Evolutionary conservation across 148 eudicot genomes (phyloP).

Genomic region (Rhododendron ovatum): DNA sequence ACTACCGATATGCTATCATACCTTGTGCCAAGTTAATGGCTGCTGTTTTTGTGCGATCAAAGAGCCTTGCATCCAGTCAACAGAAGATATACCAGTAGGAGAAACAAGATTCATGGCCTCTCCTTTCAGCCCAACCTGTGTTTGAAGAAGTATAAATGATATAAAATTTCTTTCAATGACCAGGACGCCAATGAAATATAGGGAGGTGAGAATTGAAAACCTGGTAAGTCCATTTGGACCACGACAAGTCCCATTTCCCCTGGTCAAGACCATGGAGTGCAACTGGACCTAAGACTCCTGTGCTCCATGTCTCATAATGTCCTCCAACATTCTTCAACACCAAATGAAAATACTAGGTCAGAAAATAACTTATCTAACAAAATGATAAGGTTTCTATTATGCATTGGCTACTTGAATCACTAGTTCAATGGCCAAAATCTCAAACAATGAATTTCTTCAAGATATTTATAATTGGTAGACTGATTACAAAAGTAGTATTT

Average conservation of each 20-base stretch:
- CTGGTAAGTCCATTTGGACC: slow-evolving; percentile 66
- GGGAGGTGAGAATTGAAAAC: slow-evolving; percentile 12
- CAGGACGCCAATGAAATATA: not conserved
- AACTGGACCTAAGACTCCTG: slow-evolving; percentile 58
- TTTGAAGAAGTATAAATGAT: slow-evolving; percentile 7
- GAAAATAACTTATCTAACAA: not conserved
- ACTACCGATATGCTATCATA: slow-evolving; percentile 12
- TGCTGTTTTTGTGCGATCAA: slow-evolving; percentile 64
- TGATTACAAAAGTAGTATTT: not conserved
- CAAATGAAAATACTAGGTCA: not conserved
- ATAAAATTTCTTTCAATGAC: not conserved
- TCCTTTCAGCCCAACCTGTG: slow-evolving; percentile 92
- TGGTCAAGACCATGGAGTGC: slow-evolving; percentile 53
- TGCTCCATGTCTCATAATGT: slow-evolving; percentile 65
- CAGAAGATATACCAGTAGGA: slow-evolving; percentile 49
- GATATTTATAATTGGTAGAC: not conserved
- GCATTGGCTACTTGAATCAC: not conserved
- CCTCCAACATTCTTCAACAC: slow-evolving; percentile 66
- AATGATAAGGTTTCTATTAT: not conserved
- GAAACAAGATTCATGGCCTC: slow-evolving; percentile 76
- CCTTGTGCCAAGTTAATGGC: slow-evolving; percentile 97
- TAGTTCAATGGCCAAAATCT: not conserved
- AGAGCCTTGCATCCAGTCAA: slow-evolving; percentile 73
- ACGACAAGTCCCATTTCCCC: slow-evolving; percentile 51
- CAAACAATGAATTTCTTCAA: not conserved